phyloP scores from a whole-genome alignment of 768 basidiomycete species.

The Postia placenta region DNA sequence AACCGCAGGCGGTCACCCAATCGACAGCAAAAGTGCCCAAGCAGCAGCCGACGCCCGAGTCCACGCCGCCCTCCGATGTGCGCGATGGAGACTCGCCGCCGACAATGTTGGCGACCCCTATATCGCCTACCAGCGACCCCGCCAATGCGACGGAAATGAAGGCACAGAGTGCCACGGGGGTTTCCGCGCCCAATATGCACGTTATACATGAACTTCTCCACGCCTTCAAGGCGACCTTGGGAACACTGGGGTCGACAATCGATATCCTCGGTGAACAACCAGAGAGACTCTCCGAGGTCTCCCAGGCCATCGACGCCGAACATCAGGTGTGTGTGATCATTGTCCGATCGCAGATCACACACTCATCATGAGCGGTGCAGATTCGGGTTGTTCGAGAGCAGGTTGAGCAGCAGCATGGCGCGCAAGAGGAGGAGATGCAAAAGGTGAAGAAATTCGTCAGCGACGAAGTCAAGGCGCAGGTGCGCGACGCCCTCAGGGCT shows the following conservation, averaged over 20 bases:
- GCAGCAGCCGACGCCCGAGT: no score
- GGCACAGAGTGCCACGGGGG: neutral
- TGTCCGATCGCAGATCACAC: neutral
- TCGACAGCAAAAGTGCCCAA: no score
- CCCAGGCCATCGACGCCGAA: neutral
- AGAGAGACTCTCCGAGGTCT: neutral
- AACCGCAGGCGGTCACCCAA: no score
- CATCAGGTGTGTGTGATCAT: slow-evolving; percentile 2
- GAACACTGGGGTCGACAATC: neutral
- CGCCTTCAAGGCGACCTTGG: slow-evolving; percentile 1
- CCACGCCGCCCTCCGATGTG: no score
- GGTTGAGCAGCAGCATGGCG: neutral
- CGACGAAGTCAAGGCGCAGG: slow-evolving; percentile 1
- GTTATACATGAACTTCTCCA: slow-evolving; percentile 1
- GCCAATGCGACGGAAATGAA: neutral
- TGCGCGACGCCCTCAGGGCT: neutral
- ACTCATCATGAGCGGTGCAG: neutral
- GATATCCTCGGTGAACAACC: slow-evolving; percentile 2
- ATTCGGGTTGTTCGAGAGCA: neutral
- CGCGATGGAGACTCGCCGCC: no score
- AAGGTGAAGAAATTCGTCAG: neutral
- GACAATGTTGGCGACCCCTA: neutral
- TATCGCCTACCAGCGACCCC: neutral
- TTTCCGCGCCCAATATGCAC: neutral
- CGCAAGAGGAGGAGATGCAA: slow-evolving; percentile 2